Conservation (phyloP, 345 rosid species). For the Ailanthus altissimus region DNA sequence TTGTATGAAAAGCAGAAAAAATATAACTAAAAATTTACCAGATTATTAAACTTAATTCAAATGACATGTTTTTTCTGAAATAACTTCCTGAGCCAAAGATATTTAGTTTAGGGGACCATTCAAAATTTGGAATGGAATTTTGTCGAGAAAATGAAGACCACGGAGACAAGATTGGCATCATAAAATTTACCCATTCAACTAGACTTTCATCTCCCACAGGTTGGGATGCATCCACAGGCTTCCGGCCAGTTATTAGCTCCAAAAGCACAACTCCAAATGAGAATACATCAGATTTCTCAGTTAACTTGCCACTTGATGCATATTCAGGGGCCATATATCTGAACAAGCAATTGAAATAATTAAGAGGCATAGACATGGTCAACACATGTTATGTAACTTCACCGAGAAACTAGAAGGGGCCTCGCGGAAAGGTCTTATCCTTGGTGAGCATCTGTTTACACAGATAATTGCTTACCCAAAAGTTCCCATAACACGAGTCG, state of each 20-base stretch:
- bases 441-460: slow-evolving; percentile 7
- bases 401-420: slow-evolving; percentile 7
- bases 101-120: slow-evolving; percentile 11
- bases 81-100: no score
- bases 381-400: not conserved
- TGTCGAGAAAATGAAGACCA: not conserved
- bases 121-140: not conserved
- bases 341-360: slow-evolving; percentile 25
- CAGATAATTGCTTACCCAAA: slow-evolving; percentile 66
- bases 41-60: slow-evolving; percentile 1
- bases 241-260: slow-evolving; percentile 94
- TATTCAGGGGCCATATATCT: slow-evolving; percentile 99
- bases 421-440: not conserved
- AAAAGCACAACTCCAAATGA: slow-evolving; percentile 92
- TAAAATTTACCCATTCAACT: slow-evolving; percentile 82
- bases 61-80: not conserved
- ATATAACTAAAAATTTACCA: not conserved
- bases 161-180: slow-evolving; percentile 9
- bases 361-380: slow-evolving; percentile 1
- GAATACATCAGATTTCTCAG: slow-evolving; percentile 94
- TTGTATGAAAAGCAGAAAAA: not conserved
- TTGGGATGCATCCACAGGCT: slow-evolving; percentile 89
- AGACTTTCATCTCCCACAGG: slow-evolving; percentile 94
- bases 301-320: slow-evolving; percentile 94
- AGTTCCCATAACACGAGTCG: slow-evolving; percentile 98